These are phyloP conservation scores for Starmerella bombi DNA, from an alignment of 805 yeast genomes.

Conservation along the genomic window DNA sequence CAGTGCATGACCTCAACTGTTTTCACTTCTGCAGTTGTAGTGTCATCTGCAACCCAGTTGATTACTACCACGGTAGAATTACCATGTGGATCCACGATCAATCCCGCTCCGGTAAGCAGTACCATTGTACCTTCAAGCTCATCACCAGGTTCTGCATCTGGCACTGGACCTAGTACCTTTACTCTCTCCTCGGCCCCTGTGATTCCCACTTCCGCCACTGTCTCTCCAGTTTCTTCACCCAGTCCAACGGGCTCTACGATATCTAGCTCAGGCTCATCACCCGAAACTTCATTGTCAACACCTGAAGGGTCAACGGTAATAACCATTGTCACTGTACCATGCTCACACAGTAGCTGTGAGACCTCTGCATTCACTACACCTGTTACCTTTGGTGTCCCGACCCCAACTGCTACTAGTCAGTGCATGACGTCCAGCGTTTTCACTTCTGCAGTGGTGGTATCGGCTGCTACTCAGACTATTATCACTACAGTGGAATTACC, in stretches of 20 bases:
- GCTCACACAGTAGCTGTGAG: slow-evolving; percentile 8
- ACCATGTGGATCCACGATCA: slow-evolving; percentile 5
- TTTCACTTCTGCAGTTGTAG: not conserved
- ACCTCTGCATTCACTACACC: not conserved
- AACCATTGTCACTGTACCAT: slow-evolving; percentile 5
- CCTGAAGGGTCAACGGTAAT: not conserved
- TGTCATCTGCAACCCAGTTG: slow-evolving; percentile 4
- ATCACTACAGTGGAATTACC: slow-evolving; percentile 5
- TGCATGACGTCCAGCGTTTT: slow-evolving; percentile 4
- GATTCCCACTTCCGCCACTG: too few relatives aligned
- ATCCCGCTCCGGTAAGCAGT: too few relatives aligned
- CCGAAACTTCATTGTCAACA: not conserved
- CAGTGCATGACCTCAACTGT: slow-evolving; percentile 8
- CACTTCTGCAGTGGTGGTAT: slow-evolving; percentile 1
- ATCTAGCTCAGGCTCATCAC: not conserved
- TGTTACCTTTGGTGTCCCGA: too few relatives aligned
- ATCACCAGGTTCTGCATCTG: not conserved
- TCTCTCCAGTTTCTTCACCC: too few relatives aligned
- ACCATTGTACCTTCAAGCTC: not conserved
- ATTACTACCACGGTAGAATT: slow-evolving; percentile 4
- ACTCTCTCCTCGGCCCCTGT: not conserved
- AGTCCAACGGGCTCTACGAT: not conserved
- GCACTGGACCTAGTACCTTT: not conserved
- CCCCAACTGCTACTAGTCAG: slow-evolving; percentile 7
- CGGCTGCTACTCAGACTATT: slow-evolving; percentile 4